Evolutionary conservation across 2,329 filamentous ascomycete species (phyloP), one percentile per base, ranked within the genome.

Genomic region (Scolecobasidium constrictum): DNA sequence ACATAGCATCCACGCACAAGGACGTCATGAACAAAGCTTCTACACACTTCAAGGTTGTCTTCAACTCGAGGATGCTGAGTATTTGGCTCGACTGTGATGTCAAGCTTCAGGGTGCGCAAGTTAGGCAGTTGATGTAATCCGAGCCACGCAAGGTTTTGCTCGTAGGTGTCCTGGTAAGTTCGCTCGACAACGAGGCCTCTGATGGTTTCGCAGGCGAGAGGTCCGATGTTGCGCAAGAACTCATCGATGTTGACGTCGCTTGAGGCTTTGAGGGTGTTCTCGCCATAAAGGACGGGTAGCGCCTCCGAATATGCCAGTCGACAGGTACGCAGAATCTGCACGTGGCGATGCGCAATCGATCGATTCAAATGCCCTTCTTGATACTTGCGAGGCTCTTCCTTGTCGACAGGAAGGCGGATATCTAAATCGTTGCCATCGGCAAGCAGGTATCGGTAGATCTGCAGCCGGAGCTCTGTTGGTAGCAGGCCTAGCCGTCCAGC

Each of bases 391-490:
- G n/a, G n/a, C n/a, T n/a, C n/a, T n/a, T n/a, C n/a, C n/a, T n/a
- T n/a, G n/a, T n/a, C n/a, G n/a, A n/a, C n/a, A n/a, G n/a, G n/a
- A n/a, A n/a, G n/a, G n/a, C n/a, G n/a, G n/a, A 31, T n/a, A 31
- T 31, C 9, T n/a, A 31, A n/a, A 7, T 31, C 9, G n/a, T 31
- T n/a, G 9, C n/a, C n/a, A 31, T 31, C 26, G 9, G 49, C 47
- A 13, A 64, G 56, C 1, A 56, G 55, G 52, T 58, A 56, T 43
- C 63, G 56, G 50, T 68, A 69, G 44, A 69, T 63, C 45, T 63
- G 56, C 16, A 67, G 51, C 15, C 66, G 57, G n/a, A 68, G 56
- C 49, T 68, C 66, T n/a, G 65, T 58, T 3, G 65, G 64, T n/a
- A 68, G 53, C 9, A 7, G 9, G 9, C 9, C 9, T 7, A 31